Percentiles rank a stretch among this genome's conserved stretches.
Conservation (phyloP, 2,329 filamentous ascomycete species). For the Exophiala lecanii-corni region DNA sequence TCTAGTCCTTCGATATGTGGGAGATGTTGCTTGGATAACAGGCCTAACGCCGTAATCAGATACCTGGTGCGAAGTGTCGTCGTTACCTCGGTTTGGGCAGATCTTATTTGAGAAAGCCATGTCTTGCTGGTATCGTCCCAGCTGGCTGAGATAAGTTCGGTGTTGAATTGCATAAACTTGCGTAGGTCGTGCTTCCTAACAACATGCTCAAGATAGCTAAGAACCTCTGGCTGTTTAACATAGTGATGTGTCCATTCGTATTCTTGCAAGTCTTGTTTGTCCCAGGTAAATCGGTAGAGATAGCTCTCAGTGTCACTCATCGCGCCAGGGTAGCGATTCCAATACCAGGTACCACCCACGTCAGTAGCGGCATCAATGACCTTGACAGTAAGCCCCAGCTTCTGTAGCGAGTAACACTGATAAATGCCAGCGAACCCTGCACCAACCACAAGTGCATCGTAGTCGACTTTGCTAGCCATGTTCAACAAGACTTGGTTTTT, state of each 20-base stretch:
- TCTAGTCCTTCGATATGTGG: slow-evolving; percentile 35
- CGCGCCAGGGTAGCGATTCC: slow-evolving; percentile 39
- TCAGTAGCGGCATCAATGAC: slow-evolving; percentile 51
- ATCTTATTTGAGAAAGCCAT: slow-evolving; percentile 39
- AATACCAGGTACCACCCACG: slow-evolving; percentile 36
- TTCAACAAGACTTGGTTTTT: slow-evolving; percentile 3
- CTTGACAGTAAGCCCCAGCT: slow-evolving; percentile 44
- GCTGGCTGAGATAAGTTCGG: slow-evolving; percentile 37
- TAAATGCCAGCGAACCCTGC: slow-evolving; percentile 43
- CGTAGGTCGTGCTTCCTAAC: slow-evolving; percentile 40
- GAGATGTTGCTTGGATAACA: slow-evolving; percentile 36
- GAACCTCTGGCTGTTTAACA: slow-evolving; percentile 37
- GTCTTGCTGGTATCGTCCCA: slow-evolving; percentile 34
- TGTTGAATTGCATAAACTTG: slow-evolving; percentile 43
- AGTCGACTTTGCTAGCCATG: slow-evolving; percentile 14
- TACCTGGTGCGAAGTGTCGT: slow-evolving; percentile 34
- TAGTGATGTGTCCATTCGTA: slow-evolving; percentile 27
- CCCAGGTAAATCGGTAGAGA: slow-evolving; percentile 38
- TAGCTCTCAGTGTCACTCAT: slow-evolving; percentile 21
- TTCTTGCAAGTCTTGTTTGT: slow-evolving; percentile 39
- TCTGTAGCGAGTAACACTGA: slow-evolving; percentile 48
- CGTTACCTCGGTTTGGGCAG: slow-evolving; percentile 37
- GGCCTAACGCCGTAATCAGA: slow-evolving; percentile 36
- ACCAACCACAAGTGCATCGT: slow-evolving; percentile 30
- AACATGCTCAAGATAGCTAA: slow-evolving; percentile 44